Evolutionary conservation across 1,284 basidiomycete genomes (phyloP), one percentile per base, ranked within the genome.

Genomic region (Cryptococcus sp.): DNA sequence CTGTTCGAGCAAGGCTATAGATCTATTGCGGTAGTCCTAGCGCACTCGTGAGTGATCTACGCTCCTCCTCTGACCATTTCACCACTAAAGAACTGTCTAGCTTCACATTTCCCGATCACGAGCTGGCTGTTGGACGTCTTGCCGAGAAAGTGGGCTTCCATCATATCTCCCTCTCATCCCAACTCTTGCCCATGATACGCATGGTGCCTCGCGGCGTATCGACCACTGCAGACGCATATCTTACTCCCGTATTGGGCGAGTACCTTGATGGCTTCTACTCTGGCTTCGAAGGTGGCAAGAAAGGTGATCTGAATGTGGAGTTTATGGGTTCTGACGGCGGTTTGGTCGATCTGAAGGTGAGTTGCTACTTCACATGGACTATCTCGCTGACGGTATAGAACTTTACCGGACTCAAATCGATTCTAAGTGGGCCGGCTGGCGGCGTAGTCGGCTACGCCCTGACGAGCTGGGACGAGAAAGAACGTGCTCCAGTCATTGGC

Each of bases 161-260:
- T 3, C 91, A 96, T 57, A 85, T 98, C 64, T 95, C 92, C 5
- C 85, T 92, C 64, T 95, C 92, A 0, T 88, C 90, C 1, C 85
- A 88, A 63, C 83, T 97, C 8, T 85, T 93, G 54, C 90, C 95
- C 2, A 94, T 95, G 91, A 94, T 96, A 80, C 62, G 66, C 77
- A 89, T 96, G 83, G 91, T 97, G 4, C 89, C 93, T 0, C 87
- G 95, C 5, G 95, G 93, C 0, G 87, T 90, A 3, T 94, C 91
- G 0, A 87, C 91, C 0, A 96, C 93, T 0, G 95, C 93, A 0
- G 95, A 99, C 68, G 96, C 95, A 1, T 99, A 99, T 75, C 85
- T 98, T 29, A 97, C 94, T 0, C 95, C 94, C 1, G 89, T 96
- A 48, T 79, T 97, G 38, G 81, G 84, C 22, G 83, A 85, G 29